These are phyloP conservation scores for Aegilops tauschii DNA, from an alignment of 176 grass and related monocot species.

Conservation along the genomic window DNA sequence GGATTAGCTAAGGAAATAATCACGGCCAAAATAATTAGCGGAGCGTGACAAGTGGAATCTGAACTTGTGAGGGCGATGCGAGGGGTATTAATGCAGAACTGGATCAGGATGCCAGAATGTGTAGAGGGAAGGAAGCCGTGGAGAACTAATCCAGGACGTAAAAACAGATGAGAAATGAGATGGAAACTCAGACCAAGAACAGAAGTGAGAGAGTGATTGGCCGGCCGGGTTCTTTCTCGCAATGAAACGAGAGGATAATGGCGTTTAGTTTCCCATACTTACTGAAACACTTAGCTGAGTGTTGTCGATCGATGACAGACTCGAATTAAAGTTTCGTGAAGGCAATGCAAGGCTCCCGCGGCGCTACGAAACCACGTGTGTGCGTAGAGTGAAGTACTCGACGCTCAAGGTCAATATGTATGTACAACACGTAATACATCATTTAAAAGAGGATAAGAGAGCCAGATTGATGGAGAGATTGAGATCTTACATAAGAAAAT, in stretches of 20 bases:
- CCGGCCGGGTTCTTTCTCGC: background rate
- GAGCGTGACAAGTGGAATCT: no score
- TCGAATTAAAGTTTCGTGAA: background rate
- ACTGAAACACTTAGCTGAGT: background rate
- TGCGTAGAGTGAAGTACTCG: background rate
- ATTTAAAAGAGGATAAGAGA: background rate
- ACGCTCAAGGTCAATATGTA: background rate
- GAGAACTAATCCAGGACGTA: background rate
- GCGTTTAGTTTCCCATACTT: background rate
- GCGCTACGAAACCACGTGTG: background rate
- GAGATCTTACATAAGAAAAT: background rate
- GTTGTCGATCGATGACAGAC: background rate
- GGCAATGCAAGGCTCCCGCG: background rate
- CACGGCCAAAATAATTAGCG: no score
- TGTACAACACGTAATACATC: background rate
- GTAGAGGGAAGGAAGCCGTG: background rate
- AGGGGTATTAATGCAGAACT: no score
- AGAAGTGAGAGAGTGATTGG: background rate
- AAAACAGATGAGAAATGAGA: background rate
- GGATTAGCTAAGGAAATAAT: no score
- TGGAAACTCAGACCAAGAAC: background rate
- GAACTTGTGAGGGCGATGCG: no score
- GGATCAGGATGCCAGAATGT: no score
- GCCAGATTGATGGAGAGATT: background rate
- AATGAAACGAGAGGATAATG: background rate